phyloP scores from a whole-genome alignment of 2,329 filamentous ascomycete genomes.

The Diplodia sapinea region DNA sequence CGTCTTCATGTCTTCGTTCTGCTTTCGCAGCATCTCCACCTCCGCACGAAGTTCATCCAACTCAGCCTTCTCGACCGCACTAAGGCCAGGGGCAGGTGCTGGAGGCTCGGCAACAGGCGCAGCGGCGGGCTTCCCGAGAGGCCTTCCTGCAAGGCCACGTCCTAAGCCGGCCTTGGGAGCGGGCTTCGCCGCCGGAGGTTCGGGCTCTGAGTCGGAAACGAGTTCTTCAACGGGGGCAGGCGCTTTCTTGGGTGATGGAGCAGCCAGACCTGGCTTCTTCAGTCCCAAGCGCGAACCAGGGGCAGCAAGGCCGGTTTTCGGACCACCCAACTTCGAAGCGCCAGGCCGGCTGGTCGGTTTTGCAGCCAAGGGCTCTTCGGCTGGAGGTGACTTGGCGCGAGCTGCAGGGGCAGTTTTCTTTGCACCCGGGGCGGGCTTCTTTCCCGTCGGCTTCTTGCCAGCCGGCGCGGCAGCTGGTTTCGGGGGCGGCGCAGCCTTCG shows the following conservation, averaged over 20 bases:
- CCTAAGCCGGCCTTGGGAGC: constrained; percentile 70
- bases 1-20: constrained; percentile 79
- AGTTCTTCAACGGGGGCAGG: constrained; percentile 61
- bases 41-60: constrained; percentile 85
- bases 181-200: constrained; percentile 51
- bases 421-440: constrained; percentile 57
- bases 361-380: constrained; percentile 59
- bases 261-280: constrained; percentile 47
- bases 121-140: constrained; percentile 72
- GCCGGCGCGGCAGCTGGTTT: constrained; percentile 61
- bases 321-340: constrained; percentile 47
- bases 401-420: constrained; percentile 59
- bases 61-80: constrained; percentile 85
- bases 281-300: constrained; percentile 48
- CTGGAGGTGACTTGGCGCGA: constrained; percentile 38
- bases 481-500: constrained; percentile 73
- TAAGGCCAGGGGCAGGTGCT: constrained; percentile 66
- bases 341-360: constrained; percentile 62
- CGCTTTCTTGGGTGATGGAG: constrained; percentile 34
- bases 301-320: constrained; percentile 48
- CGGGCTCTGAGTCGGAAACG: constrained; percentile 52
- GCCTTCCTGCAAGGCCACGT: constrained; percentile 80
- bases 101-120: constrained; percentile 53
- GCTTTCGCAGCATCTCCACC: constrained; percentile 76
- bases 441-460: constrained; percentile 54